Evolutionary conservation across 371 early-diverging fungal species (phyloP), one percentile per base, ranked within the genome.

Genomic region (Choanephora cucurbitarum): DNA sequence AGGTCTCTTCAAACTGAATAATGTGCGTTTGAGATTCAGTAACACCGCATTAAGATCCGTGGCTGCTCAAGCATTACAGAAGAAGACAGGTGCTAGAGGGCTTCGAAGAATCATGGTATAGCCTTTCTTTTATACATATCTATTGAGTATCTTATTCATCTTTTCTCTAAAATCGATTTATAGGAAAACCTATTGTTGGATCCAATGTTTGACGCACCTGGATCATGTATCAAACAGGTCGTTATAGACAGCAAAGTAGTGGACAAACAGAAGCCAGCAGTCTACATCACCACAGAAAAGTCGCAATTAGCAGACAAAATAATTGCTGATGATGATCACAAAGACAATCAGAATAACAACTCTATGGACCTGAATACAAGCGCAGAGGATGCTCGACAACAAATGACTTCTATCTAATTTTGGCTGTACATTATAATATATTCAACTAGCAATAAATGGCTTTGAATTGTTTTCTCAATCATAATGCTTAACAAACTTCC

Each of bases 61-160:
- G 52, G 94, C 93, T 8, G 69, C 81, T 39, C 79, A 83, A 52
- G 94, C 94, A 1, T 79, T 89, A 14, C 83, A 85, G 55, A 92
- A 91, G 59, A 87, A 90, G 55, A 94, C 93, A 0, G 96, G 96
- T 15, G 96, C 96, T 13, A 82, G 96, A 33, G 96, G 96, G 5
- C 69, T 95, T 51, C 79, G 94, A 39, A 73, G 92, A 10, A 92
- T 94, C 47, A 88, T 94, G 89, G 86, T 58, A 79, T 58, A 41
- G 31, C 10, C 5, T 42, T 7, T 7, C 11, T n/a, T 10, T 14
- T 7, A 42, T 5, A 17, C 17, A 44, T 33, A 14, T 19, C 34
- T 13, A 18, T 19, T 28, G n/a, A 33, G 7, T 44, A 14, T 15
- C 9, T 28, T 14, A n/a, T 19, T 5, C 13, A 5, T 28, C 21